phyloP scores from a whole-genome alignment of 805 yeast species.

The Starmerella floricola region DNA sequence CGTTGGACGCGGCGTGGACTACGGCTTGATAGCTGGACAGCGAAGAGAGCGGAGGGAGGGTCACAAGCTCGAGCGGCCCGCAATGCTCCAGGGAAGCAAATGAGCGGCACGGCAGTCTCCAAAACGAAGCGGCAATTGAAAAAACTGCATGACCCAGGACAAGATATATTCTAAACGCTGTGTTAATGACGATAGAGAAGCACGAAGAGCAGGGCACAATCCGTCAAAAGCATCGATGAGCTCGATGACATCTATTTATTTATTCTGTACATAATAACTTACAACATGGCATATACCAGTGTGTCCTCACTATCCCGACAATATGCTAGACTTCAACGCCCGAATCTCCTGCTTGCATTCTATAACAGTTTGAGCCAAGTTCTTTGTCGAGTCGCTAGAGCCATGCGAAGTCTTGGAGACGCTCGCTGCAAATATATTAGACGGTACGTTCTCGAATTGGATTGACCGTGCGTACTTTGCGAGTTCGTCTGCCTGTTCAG shows the following conservation, averaged over 20 bases:
- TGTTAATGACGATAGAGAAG: no score
- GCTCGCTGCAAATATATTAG: neutral
- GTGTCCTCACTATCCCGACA: conserved; percentile 1
- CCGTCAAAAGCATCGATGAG: no score
- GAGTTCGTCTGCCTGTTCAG: conserved; percentile 14
- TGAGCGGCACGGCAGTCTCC: neutral
- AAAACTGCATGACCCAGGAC: conserved; percentile 9
- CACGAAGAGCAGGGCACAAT: no score
- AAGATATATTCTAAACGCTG: conserved; percentile 10
- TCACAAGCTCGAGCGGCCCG: neutral
- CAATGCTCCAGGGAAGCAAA: neutral
- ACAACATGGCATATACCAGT: no score
- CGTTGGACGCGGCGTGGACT: conserved; percentile 47
- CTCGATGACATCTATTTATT: neutral
- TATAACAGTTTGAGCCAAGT: conserved; percentile 3
- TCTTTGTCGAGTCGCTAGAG: neutral
- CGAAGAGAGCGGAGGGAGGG: neutral
- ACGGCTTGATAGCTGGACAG: conserved; percentile 22
- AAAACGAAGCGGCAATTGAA: neutral
- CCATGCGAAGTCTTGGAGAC: neutral
- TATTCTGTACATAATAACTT: neutral
- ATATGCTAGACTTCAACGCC: conserved; percentile 11
- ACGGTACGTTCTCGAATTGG: conserved; percentile 12
- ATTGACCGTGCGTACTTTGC: conserved; percentile 9
- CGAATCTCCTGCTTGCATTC: conserved; percentile 15